Percentiles rank a stretch among this genome's conserved stretches.
phyloP scores from a whole-genome alignment of 495 filamentous ascomycete species.

The Talaromyces ruber region DNA sequence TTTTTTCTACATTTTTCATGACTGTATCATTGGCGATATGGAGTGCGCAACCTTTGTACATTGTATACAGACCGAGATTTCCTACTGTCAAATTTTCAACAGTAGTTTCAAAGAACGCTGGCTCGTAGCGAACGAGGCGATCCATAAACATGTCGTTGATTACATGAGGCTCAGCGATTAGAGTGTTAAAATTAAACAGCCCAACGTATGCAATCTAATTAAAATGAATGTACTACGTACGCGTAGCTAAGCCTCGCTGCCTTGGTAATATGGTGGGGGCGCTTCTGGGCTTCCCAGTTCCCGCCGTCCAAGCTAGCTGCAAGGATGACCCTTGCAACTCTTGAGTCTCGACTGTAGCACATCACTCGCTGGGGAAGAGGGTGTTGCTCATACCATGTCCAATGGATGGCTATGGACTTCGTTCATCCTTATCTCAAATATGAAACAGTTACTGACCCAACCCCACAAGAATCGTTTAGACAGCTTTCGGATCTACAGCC shows the following conservation, averaged over 20 bases:
- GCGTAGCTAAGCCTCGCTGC: not conserved
- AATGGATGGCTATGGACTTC: not conserved
- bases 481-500: not conserved
- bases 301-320: not conserved
- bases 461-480: not conserved
- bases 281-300: not conserved
- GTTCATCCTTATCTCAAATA: not conserved
- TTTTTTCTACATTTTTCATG: not conserved
- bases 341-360: not conserved
- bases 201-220: not conserved
- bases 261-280: not conserved
- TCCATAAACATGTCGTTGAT: not conserved
- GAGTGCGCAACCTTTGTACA: constrained; percentile 2
- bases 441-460: not conserved
- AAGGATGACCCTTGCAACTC: not conserved
- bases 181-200: not conserved
- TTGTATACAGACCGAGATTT: not conserved
- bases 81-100: constrained; percentile 1
- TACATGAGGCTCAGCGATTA: not conserved
- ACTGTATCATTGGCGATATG: constrained; percentile 1
- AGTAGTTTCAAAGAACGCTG: not conserved
- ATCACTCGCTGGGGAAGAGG: not conserved
- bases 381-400: not conserved
- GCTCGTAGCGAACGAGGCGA: not conserved
- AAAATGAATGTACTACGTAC: not conserved